A percentile compares a stretch with the other conserved stretches of the same genome.
These are phyloP conservation scores for Rhododendron molle DNA, from an alignment of 148 eudicot species.

Conservation along the genomic window DNA sequence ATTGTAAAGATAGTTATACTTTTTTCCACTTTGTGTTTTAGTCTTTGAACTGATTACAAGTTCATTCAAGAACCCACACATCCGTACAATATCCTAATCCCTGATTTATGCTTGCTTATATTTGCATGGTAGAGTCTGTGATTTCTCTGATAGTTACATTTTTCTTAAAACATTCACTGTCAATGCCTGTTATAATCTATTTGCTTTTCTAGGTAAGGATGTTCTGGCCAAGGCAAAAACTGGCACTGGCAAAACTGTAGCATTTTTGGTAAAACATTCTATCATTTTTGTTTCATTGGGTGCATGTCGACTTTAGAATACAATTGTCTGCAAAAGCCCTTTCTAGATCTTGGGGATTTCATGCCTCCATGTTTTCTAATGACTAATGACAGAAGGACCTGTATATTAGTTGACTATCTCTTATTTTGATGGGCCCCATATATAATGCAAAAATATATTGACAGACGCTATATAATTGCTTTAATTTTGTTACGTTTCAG, in stretches of 20 bases:
- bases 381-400: neutral
- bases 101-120: neutral
- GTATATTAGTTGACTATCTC: neutral
- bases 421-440: neutral
- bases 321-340: neutral
- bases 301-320: neutral
- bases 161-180: neutral
- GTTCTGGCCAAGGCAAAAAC: slow-evolving; percentile 96
- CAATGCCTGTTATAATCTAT: slow-evolving; percentile 2
- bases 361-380: neutral
- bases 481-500: slow-evolving; percentile 35
- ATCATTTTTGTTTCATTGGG: slow-evolving; percentile 1
- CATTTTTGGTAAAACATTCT: slow-evolving; percentile 68
- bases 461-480: neutral
- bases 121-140: neutral
- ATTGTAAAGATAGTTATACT: neutral
- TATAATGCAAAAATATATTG: neutral
- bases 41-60: neutral
- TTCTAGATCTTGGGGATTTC: neutral
- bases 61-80: neutral
- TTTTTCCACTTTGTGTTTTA: neutral
- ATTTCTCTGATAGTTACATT: neutral
- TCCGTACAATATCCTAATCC: neutral
- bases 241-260: slow-evolving; percentile 98
- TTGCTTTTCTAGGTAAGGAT: slow-evolving; percentile 72